phyloP scores from a whole-genome alignment of 148 eudicot species.

The Cornus suecica region DNA sequence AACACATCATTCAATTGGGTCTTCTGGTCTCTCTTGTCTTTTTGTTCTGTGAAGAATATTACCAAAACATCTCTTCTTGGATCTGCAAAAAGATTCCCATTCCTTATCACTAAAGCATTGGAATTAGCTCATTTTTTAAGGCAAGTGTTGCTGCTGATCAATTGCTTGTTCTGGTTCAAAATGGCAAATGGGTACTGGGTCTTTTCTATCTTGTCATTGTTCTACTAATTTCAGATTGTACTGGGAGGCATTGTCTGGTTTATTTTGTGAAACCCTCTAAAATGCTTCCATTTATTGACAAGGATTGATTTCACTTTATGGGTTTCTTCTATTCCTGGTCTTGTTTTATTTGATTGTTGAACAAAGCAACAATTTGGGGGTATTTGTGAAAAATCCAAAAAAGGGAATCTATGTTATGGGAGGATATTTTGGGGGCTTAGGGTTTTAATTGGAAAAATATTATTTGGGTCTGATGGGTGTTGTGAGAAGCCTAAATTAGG shows the following conservation, averaged over 20 bases:
- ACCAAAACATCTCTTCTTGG: conserved; percentile 43
- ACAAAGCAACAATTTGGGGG: not conserved
- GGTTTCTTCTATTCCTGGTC: conserved; percentile 21
- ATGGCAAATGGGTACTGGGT: conserved; percentile 14
- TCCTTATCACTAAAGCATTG: not conserved
- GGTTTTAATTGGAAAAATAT: not conserved
- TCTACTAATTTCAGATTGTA: not conserved
- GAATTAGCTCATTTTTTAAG: not conserved
- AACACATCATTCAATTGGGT: conserved; percentile 1
- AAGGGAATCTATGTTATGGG: not conserved
- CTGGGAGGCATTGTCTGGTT: conserved; percentile 23
- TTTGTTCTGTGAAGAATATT: conserved; percentile 17
- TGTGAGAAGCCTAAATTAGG: not conserved
- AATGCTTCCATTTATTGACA: conserved; percentile 2
- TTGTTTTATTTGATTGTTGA: conserved; percentile 16
- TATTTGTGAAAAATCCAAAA: conserved; percentile 4
- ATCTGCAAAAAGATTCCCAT: conserved; percentile 37
- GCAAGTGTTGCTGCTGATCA: not conserved
- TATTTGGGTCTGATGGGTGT: not conserved
- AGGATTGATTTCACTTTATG: conserved; percentile 21
- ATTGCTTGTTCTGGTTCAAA: not conserved
- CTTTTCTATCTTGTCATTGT: conserved; percentile 2
- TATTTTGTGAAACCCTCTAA: not conserved
- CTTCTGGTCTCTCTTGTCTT: conserved; percentile 26
- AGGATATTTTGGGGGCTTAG: not conserved